Evolutionary conservation across 208 protist genomes (phyloP).

Genomic region (Acanthamoeba healyi): DNA sequence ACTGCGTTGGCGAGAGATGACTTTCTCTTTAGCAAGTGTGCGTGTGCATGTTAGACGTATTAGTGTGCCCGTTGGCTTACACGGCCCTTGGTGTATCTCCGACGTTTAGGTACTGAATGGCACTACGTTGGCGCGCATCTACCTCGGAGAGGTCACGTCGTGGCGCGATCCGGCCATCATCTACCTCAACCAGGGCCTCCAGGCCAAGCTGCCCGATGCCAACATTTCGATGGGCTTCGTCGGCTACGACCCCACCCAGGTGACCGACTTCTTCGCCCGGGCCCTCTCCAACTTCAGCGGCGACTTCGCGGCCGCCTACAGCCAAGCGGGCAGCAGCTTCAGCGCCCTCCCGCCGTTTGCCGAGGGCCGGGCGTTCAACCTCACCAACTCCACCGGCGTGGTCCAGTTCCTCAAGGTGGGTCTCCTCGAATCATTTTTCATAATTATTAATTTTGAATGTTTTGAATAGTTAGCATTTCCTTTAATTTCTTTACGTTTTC

Average conservation of each 20-base stretch:
- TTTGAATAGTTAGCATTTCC: not conserved
- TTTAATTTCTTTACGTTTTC: not conserved
- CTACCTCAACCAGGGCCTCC: not conserved
- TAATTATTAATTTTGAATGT: too few relatives aligned
- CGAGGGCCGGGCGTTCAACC: not conserved
- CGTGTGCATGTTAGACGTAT: too few relatives aligned
- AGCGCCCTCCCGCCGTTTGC: not conserved
- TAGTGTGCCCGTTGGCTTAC: too few relatives aligned
- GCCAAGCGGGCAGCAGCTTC: not conserved
- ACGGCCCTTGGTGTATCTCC: too few relatives aligned
- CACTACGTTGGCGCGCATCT: not conserved
- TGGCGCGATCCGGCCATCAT: conserved; percentile 6
- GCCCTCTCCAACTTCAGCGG: conserved; percentile 16
- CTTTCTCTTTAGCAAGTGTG: too few relatives aligned
- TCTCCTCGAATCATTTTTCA: too few relatives aligned
- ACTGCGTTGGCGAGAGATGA: too few relatives aligned
- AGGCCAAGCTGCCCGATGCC: not conserved
- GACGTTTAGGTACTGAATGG: not conserved
- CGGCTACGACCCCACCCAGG: not conserved
- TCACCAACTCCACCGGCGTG: not conserved
- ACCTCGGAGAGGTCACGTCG: not conserved
- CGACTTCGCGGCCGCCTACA: not conserved
- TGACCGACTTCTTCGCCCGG: conserved; percentile 25
- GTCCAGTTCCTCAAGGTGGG: not conserved
- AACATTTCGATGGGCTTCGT: conserved; percentile 19